Conservation (phyloP, 2,329 filamentous ascomycete species). For the Talaromyces rugulosus region DNA sequence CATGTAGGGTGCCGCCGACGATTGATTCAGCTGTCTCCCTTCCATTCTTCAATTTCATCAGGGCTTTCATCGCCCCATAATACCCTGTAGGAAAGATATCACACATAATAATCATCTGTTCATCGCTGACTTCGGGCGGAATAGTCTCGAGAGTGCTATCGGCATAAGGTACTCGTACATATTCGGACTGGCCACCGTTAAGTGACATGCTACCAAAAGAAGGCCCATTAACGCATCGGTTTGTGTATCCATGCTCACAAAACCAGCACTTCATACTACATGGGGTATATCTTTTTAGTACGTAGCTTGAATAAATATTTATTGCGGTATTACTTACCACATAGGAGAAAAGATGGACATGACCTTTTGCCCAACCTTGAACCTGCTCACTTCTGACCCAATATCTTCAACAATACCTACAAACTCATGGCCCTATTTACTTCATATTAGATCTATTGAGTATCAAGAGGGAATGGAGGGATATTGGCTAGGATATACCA, state of each 20-base stretch:
- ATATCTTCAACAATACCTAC: slow-evolving; percentile 66
- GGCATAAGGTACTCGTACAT: slow-evolving; percentile 69
- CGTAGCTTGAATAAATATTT: slow-evolving; percentile 3
- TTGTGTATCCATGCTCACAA: slow-evolving; percentile 55
- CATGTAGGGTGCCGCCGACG: neutral
- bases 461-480: neutral
- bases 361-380: slow-evolving; percentile 68
- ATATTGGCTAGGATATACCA: neutral
- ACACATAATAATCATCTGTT: slow-evolving; percentile 73
- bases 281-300: slow-evolving; percentile 34
- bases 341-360: slow-evolving; percentile 75
- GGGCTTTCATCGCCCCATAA: slow-evolving; percentile 32
- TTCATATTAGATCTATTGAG: neutral
- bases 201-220: slow-evolving; percentile 64
- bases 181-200: slow-evolving; percentile 76
- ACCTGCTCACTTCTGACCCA: slow-evolving; percentile 60
- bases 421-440: slow-evolving; percentile 67
- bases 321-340: slow-evolving; percentile 48
- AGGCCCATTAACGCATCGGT: slow-evolving; percentile 62
- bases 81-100: slow-evolving; percentile 80
- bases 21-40: neutral
- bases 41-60: neutral
- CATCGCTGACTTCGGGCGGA: slow-evolving; percentile 61
- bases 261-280: slow-evolving; percentile 74
- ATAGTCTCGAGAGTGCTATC: slow-evolving; percentile 70